Evolutionary conservation across 106 monocot genomes (phyloP).

Genomic region (Amphibolis antarctica): DNA sequence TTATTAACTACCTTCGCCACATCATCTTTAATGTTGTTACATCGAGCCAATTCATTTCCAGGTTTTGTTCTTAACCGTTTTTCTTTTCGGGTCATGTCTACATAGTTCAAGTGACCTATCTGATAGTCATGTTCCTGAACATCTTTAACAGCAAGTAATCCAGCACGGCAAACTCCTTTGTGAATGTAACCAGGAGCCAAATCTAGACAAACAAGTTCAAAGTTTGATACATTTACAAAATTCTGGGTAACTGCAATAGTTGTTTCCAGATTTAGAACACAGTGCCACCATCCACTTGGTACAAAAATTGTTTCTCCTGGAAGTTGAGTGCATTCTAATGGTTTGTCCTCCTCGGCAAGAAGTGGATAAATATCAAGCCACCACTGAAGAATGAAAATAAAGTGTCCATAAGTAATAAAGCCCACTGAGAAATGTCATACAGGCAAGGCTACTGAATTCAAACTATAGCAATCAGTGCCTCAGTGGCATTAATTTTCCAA

Average conservation of each 20-base stretch:
- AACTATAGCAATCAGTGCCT: neutral
- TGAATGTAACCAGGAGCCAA: constrained; percentile 85
- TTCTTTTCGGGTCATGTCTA: constrained; percentile 39
- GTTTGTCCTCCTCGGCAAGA: constrained; percentile 83
- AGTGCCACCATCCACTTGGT: constrained; percentile 99
- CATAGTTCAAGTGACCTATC: constrained; percentile 22
- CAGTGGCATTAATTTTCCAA: neutral
- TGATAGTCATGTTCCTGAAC: constrained; percentile 6
- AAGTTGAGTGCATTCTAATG: constrained; percentile 82
- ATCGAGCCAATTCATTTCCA: constrained; percentile 7
- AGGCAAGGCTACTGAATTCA: neutral
- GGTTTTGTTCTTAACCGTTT: constrained; percentile 42
- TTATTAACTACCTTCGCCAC: constrained; percentile 10
- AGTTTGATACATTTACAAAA: constrained; percentile 78
- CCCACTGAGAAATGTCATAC: neutral
- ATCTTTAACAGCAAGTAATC: constrained; percentile 64
- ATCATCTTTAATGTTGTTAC: constrained; percentile 11
- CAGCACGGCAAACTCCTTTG: constrained; percentile 93
- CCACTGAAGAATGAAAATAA: constrained; percentile 42
- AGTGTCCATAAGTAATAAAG: constrained; percentile 2
- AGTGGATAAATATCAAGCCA: constrained; percentile 97
- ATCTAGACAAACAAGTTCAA: constrained; percentile 80
- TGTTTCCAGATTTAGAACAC: constrained; percentile 88
- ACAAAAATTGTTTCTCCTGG: constrained; percentile 98
- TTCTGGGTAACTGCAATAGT: constrained; percentile 95